phyloP scores from a whole-genome alignment of 768 basidiomycete species.

The Agrocybe praecox region DNA sequence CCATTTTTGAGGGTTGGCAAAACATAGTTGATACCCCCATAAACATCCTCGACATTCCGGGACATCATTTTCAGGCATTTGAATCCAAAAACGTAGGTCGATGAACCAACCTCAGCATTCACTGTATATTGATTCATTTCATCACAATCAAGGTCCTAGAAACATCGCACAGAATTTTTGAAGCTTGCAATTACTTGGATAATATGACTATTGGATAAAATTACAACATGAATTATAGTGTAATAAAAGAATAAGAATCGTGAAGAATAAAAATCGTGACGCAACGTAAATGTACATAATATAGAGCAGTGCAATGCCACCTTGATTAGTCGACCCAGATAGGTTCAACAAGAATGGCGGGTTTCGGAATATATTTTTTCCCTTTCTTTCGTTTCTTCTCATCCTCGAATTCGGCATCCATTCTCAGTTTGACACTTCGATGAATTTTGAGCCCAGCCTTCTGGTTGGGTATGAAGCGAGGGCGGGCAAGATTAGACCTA shows the following conservation, averaged over 20 bases:
- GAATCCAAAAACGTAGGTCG: conserved; percentile 46
- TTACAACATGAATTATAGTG: background rate
- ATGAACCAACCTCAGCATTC: background rate
- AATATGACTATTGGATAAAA: background rate
- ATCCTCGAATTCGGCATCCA: conserved; percentile 49
- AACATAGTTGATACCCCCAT: conserved; percentile 35
- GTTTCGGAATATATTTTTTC: conserved; percentile 31
- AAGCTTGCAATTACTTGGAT: conserved; percentile 17
- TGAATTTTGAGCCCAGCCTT: conserved; percentile 48
- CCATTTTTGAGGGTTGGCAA: conserved; percentile 50
- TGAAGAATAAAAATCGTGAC: background rate
- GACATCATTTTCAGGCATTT: conserved; percentile 69
- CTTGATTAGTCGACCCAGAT: conserved; percentile 35
- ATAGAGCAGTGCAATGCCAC: background rate
- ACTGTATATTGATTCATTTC: background rate
- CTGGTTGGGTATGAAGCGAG: conserved; percentile 44
- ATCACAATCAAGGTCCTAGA: conserved; percentile 10
- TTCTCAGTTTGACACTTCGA: conserved; percentile 52
- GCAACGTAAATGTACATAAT: background rate
- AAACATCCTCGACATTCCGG: conserved; percentile 57
- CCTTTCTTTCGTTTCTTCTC: conserved; percentile 26
- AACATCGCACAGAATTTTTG: conserved; percentile 20
- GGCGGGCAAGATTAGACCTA: conserved; percentile 38
- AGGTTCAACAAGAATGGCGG: conserved; percentile 29
- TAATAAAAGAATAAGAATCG: background rate